A percentile compares a stretch with the other conserved stretches of the same genome.
These are phyloP conservation scores for Leccinum arenicola DNA, from an alignment of 768 basidiomycete species.

Conservation along the genomic window DNA sequence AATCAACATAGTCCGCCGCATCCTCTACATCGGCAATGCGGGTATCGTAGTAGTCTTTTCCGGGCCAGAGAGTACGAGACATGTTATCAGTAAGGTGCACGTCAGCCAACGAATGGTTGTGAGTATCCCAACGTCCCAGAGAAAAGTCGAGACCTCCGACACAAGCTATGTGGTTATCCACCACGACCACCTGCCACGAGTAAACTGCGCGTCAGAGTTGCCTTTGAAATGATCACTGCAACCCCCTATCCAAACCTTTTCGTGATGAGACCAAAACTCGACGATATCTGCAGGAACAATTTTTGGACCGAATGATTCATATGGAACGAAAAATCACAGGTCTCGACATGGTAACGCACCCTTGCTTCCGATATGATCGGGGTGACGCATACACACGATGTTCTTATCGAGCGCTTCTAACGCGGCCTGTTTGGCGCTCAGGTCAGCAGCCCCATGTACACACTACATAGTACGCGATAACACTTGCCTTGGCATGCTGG, in stretches of 20 bases:
- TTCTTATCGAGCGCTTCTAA: conserved; percentile 85
- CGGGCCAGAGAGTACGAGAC: conserved; percentile 79
- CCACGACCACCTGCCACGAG: conserved; percentile 57
- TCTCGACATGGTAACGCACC: conserved; percentile 31
- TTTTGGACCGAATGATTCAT: not conserved
- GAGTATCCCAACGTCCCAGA: conserved; percentile 97
- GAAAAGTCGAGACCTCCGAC: conserved; percentile 95
- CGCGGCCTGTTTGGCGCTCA: conserved; percentile 43
- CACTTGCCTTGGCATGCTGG: conserved; percentile 70
- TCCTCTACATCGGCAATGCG: conserved; percentile 81
- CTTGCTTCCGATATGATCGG: conserved; percentile 84
- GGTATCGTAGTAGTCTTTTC: conserved; percentile 93
- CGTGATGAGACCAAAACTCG: conserved; percentile 91
- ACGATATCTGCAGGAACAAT: conserved; percentile 51
- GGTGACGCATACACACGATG: conserved; percentile 86
- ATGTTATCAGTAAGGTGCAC: conserved; percentile 83
- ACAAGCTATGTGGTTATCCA: conserved; percentile 83
- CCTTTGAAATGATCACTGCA: not conserved
- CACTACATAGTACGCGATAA: not conserved
- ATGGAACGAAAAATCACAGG: not conserved
- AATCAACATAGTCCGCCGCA: conserved; percentile 75
- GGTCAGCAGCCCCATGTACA: not conserved
- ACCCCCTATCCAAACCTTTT: conserved; percentile 47
- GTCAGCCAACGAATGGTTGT: conserved; percentile 87
- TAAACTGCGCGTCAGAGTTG: not conserved